These are phyloP conservation scores for Phytophthora pisi DNA, from an alignment of 352 stramenopile genomes.

Conservation along the genomic window DNA sequence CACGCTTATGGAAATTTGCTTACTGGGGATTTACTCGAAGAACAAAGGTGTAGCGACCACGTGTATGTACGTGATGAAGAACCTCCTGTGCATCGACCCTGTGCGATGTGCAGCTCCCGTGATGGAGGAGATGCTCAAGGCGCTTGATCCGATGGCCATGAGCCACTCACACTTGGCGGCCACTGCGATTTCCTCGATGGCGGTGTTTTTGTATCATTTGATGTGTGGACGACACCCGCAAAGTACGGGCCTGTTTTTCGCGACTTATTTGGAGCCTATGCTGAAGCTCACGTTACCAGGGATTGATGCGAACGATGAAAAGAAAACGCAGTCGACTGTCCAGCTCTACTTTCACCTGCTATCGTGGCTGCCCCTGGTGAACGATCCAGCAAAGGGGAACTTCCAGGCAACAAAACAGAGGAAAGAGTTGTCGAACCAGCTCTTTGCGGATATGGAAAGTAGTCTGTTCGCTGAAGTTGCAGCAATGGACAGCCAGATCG, in stretches of 20 bases:
- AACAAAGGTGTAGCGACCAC: slow-evolving; percentile 61
- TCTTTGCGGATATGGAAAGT: slow-evolving; percentile 53
- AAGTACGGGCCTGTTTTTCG: slow-evolving; percentile 56
- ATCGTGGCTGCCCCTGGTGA: slow-evolving; percentile 72
- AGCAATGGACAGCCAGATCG: slow-evolving; percentile 35
- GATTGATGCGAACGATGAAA: slow-evolving; percentile 82
- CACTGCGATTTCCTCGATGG: slow-evolving; percentile 73
- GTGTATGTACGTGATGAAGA: slow-evolving; percentile 79
- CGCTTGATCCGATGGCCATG: slow-evolving; percentile 66
- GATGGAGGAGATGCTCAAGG: slow-evolving; percentile 76
- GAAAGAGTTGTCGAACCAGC: slow-evolving; percentile 31
- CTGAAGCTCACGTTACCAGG: slow-evolving; percentile 68
- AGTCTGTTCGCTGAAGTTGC: slow-evolving; percentile 49
- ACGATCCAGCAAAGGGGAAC: slow-evolving; percentile 56
- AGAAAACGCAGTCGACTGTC: slow-evolving; percentile 71
- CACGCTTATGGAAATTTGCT: slow-evolving; percentile 54
- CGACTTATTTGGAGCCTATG: slow-evolving; percentile 60
- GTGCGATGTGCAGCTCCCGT: slow-evolving; percentile 45
- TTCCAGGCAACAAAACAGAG: slow-evolving; percentile 48
- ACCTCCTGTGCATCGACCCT: slow-evolving; percentile 60
- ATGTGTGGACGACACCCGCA: slow-evolving; percentile 61
- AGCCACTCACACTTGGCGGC: slow-evolving; percentile 77
- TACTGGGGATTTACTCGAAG: slow-evolving; percentile 82
- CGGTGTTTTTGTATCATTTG: slow-evolving; percentile 62
- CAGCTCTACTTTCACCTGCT: slow-evolving; percentile 73